A percentile compares a stretch with the other conserved stretches of the same genome.
These are phyloP conservation scores for Kitagawia praeruptora DNA, from an alignment of 129 eudicot genomes.

Conservation along the genomic window DNA sequence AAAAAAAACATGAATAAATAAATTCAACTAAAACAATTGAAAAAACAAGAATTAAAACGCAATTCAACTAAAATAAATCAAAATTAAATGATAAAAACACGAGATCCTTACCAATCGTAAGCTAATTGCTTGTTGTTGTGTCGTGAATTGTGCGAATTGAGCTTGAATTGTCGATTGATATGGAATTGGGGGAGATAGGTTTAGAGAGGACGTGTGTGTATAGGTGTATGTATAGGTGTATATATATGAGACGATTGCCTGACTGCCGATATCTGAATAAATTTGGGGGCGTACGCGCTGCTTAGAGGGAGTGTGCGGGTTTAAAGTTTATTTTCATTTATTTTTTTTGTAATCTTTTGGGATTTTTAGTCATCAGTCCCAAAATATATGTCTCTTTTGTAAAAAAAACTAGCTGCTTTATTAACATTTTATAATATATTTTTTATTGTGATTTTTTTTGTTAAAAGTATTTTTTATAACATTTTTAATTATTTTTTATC, in stretches of 20 bases:
- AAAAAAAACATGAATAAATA: neutral
- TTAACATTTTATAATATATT: no score
- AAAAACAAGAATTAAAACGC: neutral
- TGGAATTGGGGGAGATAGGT: neutral
- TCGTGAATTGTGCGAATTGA: neutral
- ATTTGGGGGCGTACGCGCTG: neutral
- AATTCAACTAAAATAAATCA: neutral
- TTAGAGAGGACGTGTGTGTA: neutral
- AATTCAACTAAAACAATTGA: neutral
- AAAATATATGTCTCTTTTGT: no score
- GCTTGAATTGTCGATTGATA: neutral
- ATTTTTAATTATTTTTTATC: no score
- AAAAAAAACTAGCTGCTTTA: no score
- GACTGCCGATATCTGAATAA: constrained; percentile 1
- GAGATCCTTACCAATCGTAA: neutral
- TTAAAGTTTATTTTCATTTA: neutral
- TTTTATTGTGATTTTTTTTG: no score
- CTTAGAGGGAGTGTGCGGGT: neutral
- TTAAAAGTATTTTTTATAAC: no score
- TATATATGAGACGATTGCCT: neutral
- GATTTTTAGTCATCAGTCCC: no score
- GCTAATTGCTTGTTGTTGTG: no score
- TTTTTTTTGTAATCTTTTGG: no score
- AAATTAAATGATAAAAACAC: neutral
- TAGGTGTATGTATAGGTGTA: neutral